Evolutionary conservation across 768 basidiomycete genomes (phyloP), one percentile per base, ranked within the genome.

Genomic region (Holtermanniella nyarrowii): DNA sequence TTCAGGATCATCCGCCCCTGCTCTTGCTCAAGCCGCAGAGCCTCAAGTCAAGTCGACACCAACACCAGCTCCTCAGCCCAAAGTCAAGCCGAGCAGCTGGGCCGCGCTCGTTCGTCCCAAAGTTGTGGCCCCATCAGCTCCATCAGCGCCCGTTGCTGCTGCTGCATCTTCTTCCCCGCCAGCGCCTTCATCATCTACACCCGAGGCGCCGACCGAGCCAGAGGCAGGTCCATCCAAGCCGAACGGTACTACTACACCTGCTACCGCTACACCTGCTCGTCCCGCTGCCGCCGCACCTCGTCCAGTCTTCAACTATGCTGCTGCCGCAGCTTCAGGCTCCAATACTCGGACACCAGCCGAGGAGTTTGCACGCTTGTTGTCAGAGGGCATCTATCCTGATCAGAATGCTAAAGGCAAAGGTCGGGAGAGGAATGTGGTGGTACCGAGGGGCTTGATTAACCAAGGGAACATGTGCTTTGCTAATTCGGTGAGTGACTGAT

Each of bases 401-500:
- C 31, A 37, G 31, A 16, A 16, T 16, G n/a, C n/a, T n/a, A 63
- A 62, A 37, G 56, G 57, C 1, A 58, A 56, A 39, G 48, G 50
- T 3, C 53, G 44, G 25, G 49, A 54, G n/a, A 41, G 21, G 24
- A 52, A 44, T 16, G 56, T 54, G 5, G 61, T 56, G 7, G 46
- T 71, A 3, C 68, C 69, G 16, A 52, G 91, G 13, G 93, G 93
- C 3, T 74, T 99, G 45, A 77, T 97, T 59, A 99, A 99, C 71
- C 84, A 81, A 2, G 91, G 93, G 0, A 99, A 99, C 72, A 83
- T 96, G 82, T 99, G 93, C 69, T 99, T 96, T 66, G 90, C 90
- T 24, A 99, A 96, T 63, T 82, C 89, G 0, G 86, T 74, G 45
- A 55, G 73, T 54, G 16, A 2, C 16, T 42, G n/a, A n/a, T 48